Percentiles rank a stretch among this genome's conserved stretches.
Evolutionary conservation across 106 monocot species (phyloP).

Genomic region (Allium cepa): DNA sequence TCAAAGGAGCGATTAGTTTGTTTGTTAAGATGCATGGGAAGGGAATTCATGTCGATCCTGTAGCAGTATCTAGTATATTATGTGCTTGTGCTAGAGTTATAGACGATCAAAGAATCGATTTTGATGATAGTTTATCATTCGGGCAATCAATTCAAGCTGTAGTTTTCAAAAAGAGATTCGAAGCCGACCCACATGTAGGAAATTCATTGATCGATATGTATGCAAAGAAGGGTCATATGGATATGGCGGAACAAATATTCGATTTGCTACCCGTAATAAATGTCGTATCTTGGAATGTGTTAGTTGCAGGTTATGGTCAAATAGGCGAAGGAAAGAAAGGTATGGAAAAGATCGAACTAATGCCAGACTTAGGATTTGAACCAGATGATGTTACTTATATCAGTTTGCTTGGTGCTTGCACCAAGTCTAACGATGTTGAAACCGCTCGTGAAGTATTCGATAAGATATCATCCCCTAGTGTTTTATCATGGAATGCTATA

Average conservation of each 20-base stretch:
- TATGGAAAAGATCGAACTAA: conserved; percentile 28
- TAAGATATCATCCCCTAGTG: conserved; percentile 49
- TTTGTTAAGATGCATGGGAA: conserved; percentile 61
- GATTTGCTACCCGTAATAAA: conserved; percentile 25
- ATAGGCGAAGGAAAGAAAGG: conserved; percentile 45
- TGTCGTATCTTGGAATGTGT: conserved; percentile 83
- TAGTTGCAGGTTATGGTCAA: conserved; percentile 75
- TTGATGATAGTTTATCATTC: conserved; percentile 6
- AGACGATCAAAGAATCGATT: neutral
- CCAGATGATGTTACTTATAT: conserved; percentile 74
- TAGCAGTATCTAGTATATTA: conserved; percentile 66
- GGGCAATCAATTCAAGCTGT: conserved; percentile 41
- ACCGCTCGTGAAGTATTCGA: conserved; percentile 51
- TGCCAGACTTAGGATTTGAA: conserved; percentile 48
- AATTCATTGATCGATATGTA: conserved; percentile 77
- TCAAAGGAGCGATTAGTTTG: conserved; percentile 44
- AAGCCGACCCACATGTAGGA: conserved; percentile 57
- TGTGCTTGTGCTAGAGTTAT: conserved; percentile 46
- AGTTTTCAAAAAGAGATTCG: conserved; percentile 42
- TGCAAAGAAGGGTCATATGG: conserved; percentile 46
- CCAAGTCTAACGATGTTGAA: conserved; percentile 41
- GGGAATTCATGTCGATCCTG: conserved; percentile 43
- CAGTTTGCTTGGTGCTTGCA: conserved; percentile 47
- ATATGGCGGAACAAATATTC: conserved; percentile 47
- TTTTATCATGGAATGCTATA: conserved; percentile 63